These are phyloP conservation scores for Gossypium bickii DNA, from an alignment of 345 rosid genomes.

Conservation along the genomic window DNA sequence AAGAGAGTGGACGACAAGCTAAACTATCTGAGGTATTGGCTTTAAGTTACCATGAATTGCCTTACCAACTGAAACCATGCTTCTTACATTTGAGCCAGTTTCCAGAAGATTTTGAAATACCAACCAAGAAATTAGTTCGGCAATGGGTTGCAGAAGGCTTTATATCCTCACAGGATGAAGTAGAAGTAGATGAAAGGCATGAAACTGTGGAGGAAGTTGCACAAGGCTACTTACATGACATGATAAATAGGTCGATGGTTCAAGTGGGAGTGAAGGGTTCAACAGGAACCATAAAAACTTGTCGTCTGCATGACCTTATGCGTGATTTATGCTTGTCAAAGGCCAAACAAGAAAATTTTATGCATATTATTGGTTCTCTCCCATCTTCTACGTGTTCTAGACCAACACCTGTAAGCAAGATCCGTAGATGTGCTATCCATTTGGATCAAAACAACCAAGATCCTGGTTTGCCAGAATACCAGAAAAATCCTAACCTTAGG, in stretches of 20 bases:
- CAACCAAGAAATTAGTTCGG: constrained; percentile 25
- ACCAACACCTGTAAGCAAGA: background rate
- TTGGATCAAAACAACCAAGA: constrained; percentile 3
- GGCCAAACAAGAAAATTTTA: constrained; percentile 28
- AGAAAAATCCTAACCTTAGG: constrained; percentile 11
- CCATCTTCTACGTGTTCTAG: background rate
- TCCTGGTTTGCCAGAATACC: constrained; percentile 7
- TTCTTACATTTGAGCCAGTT: constrained; percentile 19
- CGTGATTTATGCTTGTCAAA: constrained; percentile 30
- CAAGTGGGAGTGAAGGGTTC: constrained; percentile 24
- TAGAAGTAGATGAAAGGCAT: constrained; percentile 13
- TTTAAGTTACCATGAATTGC: constrained; percentile 20
- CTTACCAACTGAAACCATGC: constrained; percentile 21
- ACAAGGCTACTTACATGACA: constrained; percentile 18
- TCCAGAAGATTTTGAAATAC: constrained; percentile 28
- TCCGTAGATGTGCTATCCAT: constrained; percentile 9
- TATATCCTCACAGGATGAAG: constrained; percentile 8
- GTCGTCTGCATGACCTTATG: constrained; percentile 38
- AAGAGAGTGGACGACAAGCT: constrained; percentile 13
- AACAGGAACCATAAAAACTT: constrained; percentile 31
- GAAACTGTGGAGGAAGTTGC: constrained; percentile 25
- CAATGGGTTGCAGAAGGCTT: constrained; percentile 30
- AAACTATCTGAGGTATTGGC: constrained; percentile 21
- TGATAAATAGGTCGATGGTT: constrained; percentile 32
- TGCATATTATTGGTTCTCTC: constrained; percentile 12